Base-by-base conservation (phyloP, 75 land plant species). In the Ceratopteris richardii region DNA sequence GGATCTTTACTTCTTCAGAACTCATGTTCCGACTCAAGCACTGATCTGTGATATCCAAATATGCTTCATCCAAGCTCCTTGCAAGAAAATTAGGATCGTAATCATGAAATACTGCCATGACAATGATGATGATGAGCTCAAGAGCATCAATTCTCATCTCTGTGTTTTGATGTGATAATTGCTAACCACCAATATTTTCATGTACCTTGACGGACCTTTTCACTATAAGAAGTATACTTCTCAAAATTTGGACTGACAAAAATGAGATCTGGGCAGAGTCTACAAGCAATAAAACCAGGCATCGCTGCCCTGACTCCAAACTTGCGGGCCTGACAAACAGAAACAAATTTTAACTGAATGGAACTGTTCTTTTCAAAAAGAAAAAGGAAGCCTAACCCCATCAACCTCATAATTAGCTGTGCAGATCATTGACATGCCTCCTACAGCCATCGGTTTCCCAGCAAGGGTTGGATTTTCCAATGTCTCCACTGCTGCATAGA, bases 261-360 rank as follows among this genome's bases (percentile, higher is more conserved):
- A 44, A 79, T 66, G 62, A 90, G 61, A n/a, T 81, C 78, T 1
- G 87, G 91, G 52, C 85, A 90, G 21, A 86, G 60, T 65, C 81
- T 86, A 23, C 64, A 66, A 13, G 85, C 96, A 78, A 90, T 90
- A 54, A 90, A 90, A 1, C 96, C 96, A 39, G 96, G 92, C 96
- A 90, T 90, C 57, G 96, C 96, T 58, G 96, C 96, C 60, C 96
- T 80, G 42, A 90, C 92, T 9, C 96, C 96, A 81, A 65, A 90
- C 50, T 77, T 90, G 13, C 96, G 71, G 17, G 96, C 96, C 96
- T 90, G 63, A 26, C 40, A 9, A 33, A 33, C 37, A 33, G 7
- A 33, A 4, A 33, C 37, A 33, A 33, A 9, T 33, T n/a, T n/a
- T 4, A 33, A 9, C 37, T 3, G 7, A 4, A 3, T 33, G 37